Evolutionary conservation across 148 eudicot species (phyloP).

Genomic region (Cornus suecica): DNA sequence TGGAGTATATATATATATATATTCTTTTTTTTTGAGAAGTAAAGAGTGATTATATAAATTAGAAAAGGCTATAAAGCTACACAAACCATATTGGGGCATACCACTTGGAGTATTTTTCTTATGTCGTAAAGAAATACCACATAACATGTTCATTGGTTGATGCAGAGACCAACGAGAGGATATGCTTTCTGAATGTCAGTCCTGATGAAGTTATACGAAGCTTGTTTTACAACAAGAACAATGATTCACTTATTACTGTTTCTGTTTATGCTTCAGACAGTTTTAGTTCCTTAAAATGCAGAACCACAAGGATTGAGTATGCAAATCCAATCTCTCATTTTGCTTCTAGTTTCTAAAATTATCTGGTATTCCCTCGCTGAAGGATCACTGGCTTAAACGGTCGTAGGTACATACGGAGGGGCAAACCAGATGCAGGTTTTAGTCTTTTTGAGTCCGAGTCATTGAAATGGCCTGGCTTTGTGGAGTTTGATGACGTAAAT

Average conservation of each 20-base stretch:
- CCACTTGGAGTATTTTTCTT: neutral
- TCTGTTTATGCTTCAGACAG: slow-evolving; percentile 90
- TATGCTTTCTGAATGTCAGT: slow-evolving; percentile 80
- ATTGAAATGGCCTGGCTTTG: slow-evolving; percentile 94
- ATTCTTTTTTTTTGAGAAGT: too few relatives aligned
- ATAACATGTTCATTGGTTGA: slow-evolving; percentile 7
- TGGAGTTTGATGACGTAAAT: slow-evolving; percentile 90
- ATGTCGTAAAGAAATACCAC: neutral
- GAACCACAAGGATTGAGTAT: slow-evolving; percentile 87
- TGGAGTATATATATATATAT: too few relatives aligned
- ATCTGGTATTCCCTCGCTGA: neutral
- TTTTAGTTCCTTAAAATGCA: slow-evolving; percentile 86
- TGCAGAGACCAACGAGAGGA: slow-evolving; percentile 84
- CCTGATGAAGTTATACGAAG: slow-evolving; percentile 86
- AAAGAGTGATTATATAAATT: too few relatives aligned
- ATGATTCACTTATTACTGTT: slow-evolving; percentile 88
- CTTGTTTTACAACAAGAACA: slow-evolving; percentile 86
- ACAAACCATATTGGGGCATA: too few relatives aligned
- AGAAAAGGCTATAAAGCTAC: too few relatives aligned
- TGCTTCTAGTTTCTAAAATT: neutral
- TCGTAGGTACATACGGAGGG: slow-evolving; percentile 71
- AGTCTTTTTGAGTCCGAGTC: slow-evolving; percentile 87
- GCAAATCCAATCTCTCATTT: slow-evolving; percentile 14
- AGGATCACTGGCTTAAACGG: neutral
- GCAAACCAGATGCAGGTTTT: slow-evolving; percentile 90